Percentiles rank a stretch among this genome's conserved stretches.
phyloP scores from a whole-genome alignment of 306 rosid genomes.

The Castanea mollissima region DNA sequence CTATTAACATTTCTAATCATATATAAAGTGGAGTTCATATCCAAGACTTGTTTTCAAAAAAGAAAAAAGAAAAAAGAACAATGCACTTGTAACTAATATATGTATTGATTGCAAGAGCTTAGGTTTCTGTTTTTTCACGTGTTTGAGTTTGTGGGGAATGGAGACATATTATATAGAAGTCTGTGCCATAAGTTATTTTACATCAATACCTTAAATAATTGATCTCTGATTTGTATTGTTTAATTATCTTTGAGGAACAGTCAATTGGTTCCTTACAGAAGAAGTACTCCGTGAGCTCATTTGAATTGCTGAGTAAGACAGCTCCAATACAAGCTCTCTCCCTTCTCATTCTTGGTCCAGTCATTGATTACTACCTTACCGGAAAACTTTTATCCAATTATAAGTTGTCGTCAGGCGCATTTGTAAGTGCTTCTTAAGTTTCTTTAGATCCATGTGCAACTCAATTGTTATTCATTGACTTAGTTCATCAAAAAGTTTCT shows the following conservation, averaged over 20 bases:
- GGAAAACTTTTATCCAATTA: slow-evolving; percentile 37
- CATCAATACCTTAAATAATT: not conserved
- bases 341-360: slow-evolving; percentile 50
- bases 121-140: not conserved
- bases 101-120: not conserved
- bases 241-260: slow-evolving; percentile 19
- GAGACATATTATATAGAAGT: not conserved
- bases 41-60: not conserved
- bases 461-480: too few species aligned
- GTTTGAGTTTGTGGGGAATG: not conserved
- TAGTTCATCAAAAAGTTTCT: too few species aligned
- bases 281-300: slow-evolving; percentile 56
- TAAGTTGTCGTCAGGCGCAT: slow-evolving; percentile 30
- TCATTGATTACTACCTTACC: slow-evolving; percentile 46
- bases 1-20: not conserved
- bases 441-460: too few species aligned
- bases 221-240: not conserved
- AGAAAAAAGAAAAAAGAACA: not conserved
- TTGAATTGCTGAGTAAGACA: slow-evolving; percentile 58
- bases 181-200: not conserved
- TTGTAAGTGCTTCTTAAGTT: slow-evolving; percentile 30
- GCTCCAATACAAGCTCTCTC: slow-evolving; percentile 61
- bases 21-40: not conserved
- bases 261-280: slow-evolving; percentile 55
- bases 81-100: not conserved